A percentile compares a stretch with the other conserved stretches of the same genome.
phyloP scores from a whole-genome alignment of 2,329 filamentous ascomycete genomes.

The Arthrobotrys megalospora region DNA sequence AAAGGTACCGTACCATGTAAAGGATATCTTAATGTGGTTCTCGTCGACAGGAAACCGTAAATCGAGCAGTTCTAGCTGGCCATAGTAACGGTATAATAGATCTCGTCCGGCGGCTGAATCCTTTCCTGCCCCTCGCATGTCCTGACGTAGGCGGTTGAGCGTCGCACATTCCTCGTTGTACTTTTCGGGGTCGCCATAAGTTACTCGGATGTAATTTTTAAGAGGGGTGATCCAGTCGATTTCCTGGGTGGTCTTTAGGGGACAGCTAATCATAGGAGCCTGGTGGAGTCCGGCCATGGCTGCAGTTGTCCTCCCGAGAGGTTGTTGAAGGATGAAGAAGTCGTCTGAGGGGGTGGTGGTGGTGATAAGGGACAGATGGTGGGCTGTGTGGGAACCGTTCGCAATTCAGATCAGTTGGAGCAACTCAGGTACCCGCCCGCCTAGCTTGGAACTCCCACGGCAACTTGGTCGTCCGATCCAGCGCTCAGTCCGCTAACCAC shows the following conservation, averaged over 20 bases:
- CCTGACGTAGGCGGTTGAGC: slow-evolving; percentile 93
- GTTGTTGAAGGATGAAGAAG: slow-evolving; percentile 23
- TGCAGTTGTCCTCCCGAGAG: slow-evolving; percentile 37
- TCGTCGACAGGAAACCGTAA: slow-evolving; percentile 97
- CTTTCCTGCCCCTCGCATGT: slow-evolving; percentile 97
- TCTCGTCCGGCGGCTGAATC: slow-evolving; percentile 95
- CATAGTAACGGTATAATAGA: slow-evolving; percentile 96
- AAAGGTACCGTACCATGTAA: slow-evolving; percentile 82
- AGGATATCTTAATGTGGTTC: slow-evolving; percentile 98
- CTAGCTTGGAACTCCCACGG: slow-evolving; percentile 48
- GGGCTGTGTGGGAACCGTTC: slow-evolving; percentile 29
- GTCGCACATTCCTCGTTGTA: slow-evolving; percentile 96
- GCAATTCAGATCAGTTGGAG: slow-evolving; percentile 18
- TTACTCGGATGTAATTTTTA: slow-evolving; percentile 92
- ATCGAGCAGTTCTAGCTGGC: slow-evolving; percentile 94
- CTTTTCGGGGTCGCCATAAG: slow-evolving; percentile 94
- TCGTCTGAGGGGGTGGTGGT: slow-evolving; percentile 56
- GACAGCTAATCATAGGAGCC: slow-evolving; percentile 61
- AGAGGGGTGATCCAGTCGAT: slow-evolving; percentile 96
- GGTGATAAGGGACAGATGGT: slow-evolving; percentile 27
- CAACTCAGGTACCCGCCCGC: slow-evolving; percentile 54
- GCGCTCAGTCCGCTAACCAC: slow-evolving; percentile 5
- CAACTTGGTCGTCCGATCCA: slow-evolving; percentile 39
- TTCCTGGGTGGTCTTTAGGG: slow-evolving; percentile 83
- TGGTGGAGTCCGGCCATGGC: slow-evolving; percentile 60